phyloP scores from a whole-genome alignment of 1,284 basidiomycete species.

The Ganoderma resinaceum region DNA sequence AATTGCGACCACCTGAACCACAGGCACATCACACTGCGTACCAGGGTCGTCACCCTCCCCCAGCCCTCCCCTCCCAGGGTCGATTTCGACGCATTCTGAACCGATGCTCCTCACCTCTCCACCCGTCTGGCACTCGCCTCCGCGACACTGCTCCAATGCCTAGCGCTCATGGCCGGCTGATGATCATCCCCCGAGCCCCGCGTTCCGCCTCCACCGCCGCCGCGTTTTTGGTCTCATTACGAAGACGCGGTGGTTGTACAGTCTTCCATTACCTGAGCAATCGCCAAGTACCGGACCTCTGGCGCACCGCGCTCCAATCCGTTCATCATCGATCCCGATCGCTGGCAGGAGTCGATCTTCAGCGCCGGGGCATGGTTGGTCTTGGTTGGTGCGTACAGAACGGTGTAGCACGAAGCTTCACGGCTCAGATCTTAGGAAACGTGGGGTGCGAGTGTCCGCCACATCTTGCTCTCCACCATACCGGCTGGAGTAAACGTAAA shows the following conservation, averaged over 20 bases:
- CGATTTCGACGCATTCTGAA: neutral
- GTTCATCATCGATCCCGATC: neutral
- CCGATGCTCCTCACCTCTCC: conserved; percentile 26
- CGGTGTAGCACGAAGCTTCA: neutral
- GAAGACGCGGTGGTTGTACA: neutral
- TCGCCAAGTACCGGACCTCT: neutral
- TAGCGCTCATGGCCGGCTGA: neutral
- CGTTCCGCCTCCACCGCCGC: neutral
- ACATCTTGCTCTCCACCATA: neutral
- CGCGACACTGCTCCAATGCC: conserved; percentile 10
- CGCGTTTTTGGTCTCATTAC: neutral
- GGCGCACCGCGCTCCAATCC: neutral
- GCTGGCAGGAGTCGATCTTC: neutral
- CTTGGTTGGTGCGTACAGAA: neutral
- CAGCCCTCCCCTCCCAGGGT: neutral
- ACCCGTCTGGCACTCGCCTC: conserved; percentile 13
- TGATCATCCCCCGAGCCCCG: neutral
- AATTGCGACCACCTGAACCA: neutral
- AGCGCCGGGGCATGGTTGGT: neutral
- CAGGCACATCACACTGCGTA: neutral
- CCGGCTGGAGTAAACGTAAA: no score
- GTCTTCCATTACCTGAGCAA: neutral
- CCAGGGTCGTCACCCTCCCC: neutral
- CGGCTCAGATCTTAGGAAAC: neutral
- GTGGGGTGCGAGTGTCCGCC: neutral